Conservation (phyloP, 495 filamentous ascomycete genomes). For the Parmelia sp. region DNA sequence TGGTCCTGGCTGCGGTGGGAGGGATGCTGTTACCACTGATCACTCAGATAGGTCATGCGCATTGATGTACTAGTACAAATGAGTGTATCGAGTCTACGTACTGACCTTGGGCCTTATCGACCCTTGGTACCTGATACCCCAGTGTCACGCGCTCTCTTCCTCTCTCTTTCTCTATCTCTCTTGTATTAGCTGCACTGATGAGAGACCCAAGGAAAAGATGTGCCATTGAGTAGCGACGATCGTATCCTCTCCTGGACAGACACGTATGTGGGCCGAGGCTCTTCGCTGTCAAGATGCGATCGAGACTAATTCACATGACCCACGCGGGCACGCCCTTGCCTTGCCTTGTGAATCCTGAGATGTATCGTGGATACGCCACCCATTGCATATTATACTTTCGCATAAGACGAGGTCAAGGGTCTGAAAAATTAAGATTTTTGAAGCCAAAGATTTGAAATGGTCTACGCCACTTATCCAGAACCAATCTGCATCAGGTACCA, state of each 20-base stretch:
- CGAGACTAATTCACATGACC: too few relatives aligned
- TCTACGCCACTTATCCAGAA: background rate
- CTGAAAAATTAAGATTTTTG: too few relatives aligned
- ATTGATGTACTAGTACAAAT: slow-evolving; percentile 39
- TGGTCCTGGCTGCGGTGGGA: slow-evolving; percentile 68
- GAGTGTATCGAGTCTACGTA: background rate
- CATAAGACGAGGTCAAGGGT: too few relatives aligned
- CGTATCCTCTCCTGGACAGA: too few relatives aligned
- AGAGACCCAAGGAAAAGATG: background rate
- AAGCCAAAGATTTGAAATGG: too few relatives aligned
- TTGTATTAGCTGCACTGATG: background rate
- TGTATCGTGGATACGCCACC: too few relatives aligned
- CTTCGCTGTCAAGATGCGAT: too few relatives aligned
- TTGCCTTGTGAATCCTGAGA: too few relatives aligned
- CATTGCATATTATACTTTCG: too few relatives aligned
- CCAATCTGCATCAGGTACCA: too few relatives aligned
- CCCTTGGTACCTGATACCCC: background rate
- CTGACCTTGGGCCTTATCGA: background rate
- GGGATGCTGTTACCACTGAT: slow-evolving; percentile 89
- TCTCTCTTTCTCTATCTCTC: background rate
- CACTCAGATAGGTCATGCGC: slow-evolving; percentile 85
- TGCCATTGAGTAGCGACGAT: background rate
- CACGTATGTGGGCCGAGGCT: too few relatives aligned
- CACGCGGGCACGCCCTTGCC: too few relatives aligned
- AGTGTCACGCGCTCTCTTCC: background rate